Base-by-base conservation (phyloP, 2,329 filamentous ascomycete genomes). In the Microcera coccophila region DNA sequence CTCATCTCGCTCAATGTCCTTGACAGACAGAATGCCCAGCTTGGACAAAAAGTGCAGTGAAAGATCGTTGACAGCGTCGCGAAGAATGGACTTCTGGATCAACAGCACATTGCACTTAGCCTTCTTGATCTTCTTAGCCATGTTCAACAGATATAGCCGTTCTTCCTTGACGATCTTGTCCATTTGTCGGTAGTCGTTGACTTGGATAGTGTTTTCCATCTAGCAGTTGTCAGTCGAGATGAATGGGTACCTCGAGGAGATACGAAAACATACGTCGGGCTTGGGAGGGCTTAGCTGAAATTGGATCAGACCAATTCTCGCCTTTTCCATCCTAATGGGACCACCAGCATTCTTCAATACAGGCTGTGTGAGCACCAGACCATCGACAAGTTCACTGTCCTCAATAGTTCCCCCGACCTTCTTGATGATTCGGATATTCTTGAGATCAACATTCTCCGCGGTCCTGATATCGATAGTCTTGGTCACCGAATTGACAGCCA, bases 61-160 rank as follows among this genome's bases (percentile, higher is more conserved):
- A 45, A 98, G 79, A 60, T 98, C 93, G 73, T 98, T 98, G 66
- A 98, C 90, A 26, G 93, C 93, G 62, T 98, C 93, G 58, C 93
- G 84, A 45, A 98, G 82, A 58, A 98, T 98, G 12, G 91, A 97
- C 73, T 98, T 98, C 65, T 98, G 93, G 58, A 98, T 97, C 55
- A 98, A 77, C 34, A 97, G 82, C 33, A 98, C 93, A 61, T 98
- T 98, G 74, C 93, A 98, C 76, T 97, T 98, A 56, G 93, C 90
- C 79, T 97, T 98, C 75, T 97, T 96, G 70, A 98, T 98, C 79
- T 97, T 98, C 81, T 98, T 97, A 64, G 94, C 90, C 82, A 98
- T 87, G 76, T 97, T 97, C 45, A 98, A 80, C 52, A 98, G 81
- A 71, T 98, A 98, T 57, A 93, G 87, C 56, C 93, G 88, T 75